These are phyloP conservation scores for Linum tenue DNA, from an alignment of 345 rosid species.

Conservation along the genomic window DNA sequence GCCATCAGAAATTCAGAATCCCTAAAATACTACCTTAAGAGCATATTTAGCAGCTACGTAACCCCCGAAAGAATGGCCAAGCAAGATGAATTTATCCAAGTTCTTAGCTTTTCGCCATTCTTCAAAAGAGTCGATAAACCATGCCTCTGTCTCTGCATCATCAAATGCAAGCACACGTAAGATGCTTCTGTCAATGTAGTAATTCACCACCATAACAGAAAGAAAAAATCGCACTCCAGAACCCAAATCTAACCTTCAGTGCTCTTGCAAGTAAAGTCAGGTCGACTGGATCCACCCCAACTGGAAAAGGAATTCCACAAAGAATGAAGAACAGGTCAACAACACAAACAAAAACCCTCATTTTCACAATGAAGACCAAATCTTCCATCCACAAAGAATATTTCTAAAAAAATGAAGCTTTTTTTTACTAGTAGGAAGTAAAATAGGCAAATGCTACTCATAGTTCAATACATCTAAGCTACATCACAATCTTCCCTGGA, in stretches of 20 bases:
- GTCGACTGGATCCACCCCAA: constrained; percentile 99
- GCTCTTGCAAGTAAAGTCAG: constrained; percentile 93
- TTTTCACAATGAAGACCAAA: no score
- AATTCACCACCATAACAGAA: background rate
- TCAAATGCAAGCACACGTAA: constrained; percentile 1
- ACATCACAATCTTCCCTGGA: constrained; percentile 16
- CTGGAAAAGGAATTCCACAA: constrained; percentile 19
- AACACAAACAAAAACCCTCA: background rate
- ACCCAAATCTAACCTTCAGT: constrained; percentile 65
- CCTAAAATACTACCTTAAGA: constrained; percentile 49
- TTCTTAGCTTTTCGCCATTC: constrained; percentile 94
- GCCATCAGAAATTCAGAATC: constrained; percentile 4
- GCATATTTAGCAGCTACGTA: constrained; percentile 96
- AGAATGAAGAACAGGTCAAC: background rate
- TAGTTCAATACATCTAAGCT: background rate
- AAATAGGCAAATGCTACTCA: background rate
- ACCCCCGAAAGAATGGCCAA: constrained; percentile 98
- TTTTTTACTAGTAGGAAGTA: no score
- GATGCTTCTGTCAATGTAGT: background rate
- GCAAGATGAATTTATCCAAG: constrained; percentile 73
- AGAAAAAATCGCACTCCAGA: background rate
- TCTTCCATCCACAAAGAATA: no score
- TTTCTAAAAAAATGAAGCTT: background rate
- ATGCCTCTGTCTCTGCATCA: constrained; percentile 89
- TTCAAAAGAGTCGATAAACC: constrained; percentile 97